phyloP scores from a whole-genome alignment of 2,329 filamentous ascomycete genomes.

The Arthrobotrys musiformis region DNA sequence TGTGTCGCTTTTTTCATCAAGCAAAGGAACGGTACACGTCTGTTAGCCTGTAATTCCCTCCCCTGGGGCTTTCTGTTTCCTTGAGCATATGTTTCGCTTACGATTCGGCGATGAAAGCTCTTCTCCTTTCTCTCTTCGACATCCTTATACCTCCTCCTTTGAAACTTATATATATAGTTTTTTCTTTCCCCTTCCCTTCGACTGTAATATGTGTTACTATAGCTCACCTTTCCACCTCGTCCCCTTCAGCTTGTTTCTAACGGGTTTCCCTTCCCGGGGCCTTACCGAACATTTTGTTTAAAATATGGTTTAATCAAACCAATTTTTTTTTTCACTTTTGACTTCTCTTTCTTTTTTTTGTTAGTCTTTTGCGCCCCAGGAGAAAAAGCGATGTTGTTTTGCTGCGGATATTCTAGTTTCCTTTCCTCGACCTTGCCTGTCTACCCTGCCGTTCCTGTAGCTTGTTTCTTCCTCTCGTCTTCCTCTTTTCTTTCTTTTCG shows the following conservation, averaged over 20 bases:
- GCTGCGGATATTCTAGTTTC: constrained; percentile 50
- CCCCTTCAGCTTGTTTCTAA: constrained; percentile 15
- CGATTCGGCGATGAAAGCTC: constrained; percentile 50
- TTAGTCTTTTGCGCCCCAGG: constrained; percentile 50
- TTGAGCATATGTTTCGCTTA: constrained; percentile 29
- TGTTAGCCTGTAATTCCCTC: constrained; percentile 56
- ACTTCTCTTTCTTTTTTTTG: constrained; percentile 56
- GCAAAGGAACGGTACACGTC: constrained; percentile 49
- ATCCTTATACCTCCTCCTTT: constrained; percentile 40
- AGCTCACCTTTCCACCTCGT: constrained; percentile 59
- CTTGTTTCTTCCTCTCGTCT: constrained; percentile 32
- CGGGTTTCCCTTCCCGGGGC: constrained; percentile 59
- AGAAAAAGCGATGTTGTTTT: constrained; percentile 59
- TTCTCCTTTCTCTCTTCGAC: constrained; percentile 28
- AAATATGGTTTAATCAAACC: constrained; percentile 56
- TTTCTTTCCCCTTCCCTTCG: constrained; percentile 57
- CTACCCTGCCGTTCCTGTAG: constrained; percentile 44
- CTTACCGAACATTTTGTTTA: constrained; percentile 56
- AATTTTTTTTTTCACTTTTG: constrained; percentile 57
- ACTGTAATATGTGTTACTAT: constrained; percentile 63
- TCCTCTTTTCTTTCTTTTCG: constrained; percentile 23
- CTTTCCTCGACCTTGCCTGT: constrained; percentile 1
- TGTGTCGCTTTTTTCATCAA: constrained; percentile 40
- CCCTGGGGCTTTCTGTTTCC: constrained; percentile 42
- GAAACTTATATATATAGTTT: constrained; percentile 51